Conservation (phyloP, 768 basidiomycete genomes). For the Boletus insuetus region DNA sequence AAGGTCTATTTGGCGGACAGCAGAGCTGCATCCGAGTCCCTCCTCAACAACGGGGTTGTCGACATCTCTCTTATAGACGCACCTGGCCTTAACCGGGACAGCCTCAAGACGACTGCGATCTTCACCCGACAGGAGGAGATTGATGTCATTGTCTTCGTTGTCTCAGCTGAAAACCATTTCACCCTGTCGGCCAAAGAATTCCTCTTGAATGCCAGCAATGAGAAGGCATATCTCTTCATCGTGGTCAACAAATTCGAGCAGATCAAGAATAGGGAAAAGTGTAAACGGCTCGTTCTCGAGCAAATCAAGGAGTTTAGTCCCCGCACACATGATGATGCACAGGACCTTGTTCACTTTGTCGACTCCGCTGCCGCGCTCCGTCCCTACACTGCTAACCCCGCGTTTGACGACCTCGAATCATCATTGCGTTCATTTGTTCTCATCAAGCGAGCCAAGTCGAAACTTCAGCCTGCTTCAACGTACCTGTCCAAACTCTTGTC, state of each 20-base stretch:
- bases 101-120: conserved; percentile 88
- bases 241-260: conserved; percentile 98
- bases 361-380: conserved; percentile 79
- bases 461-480: conserved; percentile 89
- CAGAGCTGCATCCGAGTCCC: conserved; percentile 73
- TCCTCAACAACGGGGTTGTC: conserved; percentile 92
- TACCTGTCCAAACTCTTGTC: conserved; percentile 88
- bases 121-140: conserved; percentile 98
- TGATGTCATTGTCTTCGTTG: conserved; percentile 97
- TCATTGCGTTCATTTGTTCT: conserved; percentile 93
- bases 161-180: conserved; percentile 98
- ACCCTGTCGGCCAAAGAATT: conserved; percentile 95
- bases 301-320: conserved; percentile 94
- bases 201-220: conserved; percentile 86
- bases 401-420: conserved; percentile 88
- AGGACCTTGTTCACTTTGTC: conserved; percentile 97
- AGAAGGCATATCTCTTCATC: conserved; percentile 97
- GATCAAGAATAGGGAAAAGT: conserved; percentile 93
- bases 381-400: conserved; percentile 58
- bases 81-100: conserved; percentile 95
- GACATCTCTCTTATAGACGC: conserved; percentile 99
- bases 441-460: conserved; percentile 93
- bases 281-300: conserved; percentile 82
- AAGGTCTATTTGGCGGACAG: conserved; percentile 89
- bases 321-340: conserved; percentile 85